Evolutionary conservation across 2,329 filamentous ascomycete genomes (phyloP).

Genomic region (Parastagonospora nodorum): DNA sequence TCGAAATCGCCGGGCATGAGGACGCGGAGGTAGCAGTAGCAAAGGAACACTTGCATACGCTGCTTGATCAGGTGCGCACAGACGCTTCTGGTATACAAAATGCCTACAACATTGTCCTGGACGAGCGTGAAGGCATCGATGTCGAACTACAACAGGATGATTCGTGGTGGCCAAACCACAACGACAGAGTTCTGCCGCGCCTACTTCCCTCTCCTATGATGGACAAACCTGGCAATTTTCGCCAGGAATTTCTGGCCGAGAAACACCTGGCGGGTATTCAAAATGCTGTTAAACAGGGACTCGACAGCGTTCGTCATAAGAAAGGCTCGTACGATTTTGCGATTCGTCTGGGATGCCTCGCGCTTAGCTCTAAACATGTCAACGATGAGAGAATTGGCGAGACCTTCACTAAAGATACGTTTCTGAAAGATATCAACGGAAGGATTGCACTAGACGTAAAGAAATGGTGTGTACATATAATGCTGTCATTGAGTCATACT

Average conservation of each 20-base stretch:
- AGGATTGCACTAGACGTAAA: conserved; percentile 17
- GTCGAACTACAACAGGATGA: conserved; percentile 22
- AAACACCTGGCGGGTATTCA: conserved; percentile 21
- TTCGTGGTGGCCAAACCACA: conserved; percentile 32
- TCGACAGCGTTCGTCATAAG: conserved; percentile 29
- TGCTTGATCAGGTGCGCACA: conserved; percentile 25
- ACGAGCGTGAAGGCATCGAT: conserved; percentile 28
- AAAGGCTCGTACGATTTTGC: conserved; percentile 34
- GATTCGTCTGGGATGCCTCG: conserved; percentile 35
- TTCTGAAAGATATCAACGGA: conserved; percentile 19
- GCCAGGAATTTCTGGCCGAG: conserved; percentile 15
- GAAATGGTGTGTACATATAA: conserved; percentile 26
- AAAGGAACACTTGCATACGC: conserved; percentile 21
- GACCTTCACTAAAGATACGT: conserved; percentile 13
- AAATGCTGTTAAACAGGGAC: conserved; percentile 15
- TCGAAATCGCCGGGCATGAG: conserved; percentile 30
- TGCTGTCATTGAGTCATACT: background rate
- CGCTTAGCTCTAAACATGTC: conserved; percentile 20
- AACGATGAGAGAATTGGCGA: conserved; percentile 15
- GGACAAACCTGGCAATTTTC: conserved; percentile 27
- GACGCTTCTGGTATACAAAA: conserved; percentile 13
- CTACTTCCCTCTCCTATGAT: conserved; percentile 23
- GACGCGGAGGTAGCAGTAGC: conserved; percentile 21
- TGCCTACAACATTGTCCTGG: conserved; percentile 31
- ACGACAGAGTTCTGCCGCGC: conserved; percentile 26